Conservation (phyloP, 1,284 basidiomycete species). For the Hymenochaete sp. region DNA sequence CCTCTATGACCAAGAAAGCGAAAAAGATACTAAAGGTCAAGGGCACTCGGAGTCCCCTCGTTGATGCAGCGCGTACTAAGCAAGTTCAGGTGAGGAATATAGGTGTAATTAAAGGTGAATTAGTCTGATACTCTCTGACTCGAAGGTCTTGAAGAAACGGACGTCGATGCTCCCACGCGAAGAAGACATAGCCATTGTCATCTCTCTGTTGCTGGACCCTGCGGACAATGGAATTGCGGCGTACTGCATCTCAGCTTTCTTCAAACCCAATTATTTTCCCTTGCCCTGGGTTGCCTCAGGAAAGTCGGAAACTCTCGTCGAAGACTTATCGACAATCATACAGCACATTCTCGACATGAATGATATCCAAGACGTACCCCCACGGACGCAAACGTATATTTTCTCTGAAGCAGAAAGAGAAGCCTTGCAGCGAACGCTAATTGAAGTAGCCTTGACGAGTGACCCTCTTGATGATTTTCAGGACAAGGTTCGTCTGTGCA, state of each 20-base stretch:
- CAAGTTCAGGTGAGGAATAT: slow-evolving; percentile 27
- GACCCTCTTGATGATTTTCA: slow-evolving; percentile 25
- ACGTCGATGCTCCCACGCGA: slow-evolving; percentile 34
- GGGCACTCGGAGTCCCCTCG: slow-evolving; percentile 27
- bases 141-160: slow-evolving; percentile 33
- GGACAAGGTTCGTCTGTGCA: slow-evolving; percentile 31
- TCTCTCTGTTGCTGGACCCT: slow-evolving; percentile 36
- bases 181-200: slow-evolving; percentile 37
- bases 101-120: slow-evolving; percentile 1
- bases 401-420: slow-evolving; percentile 34
- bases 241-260: slow-evolving; percentile 31
- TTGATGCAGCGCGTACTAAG: slow-evolving; percentile 32
- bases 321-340: slow-evolving; percentile 30
- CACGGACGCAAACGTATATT: slow-evolving; percentile 37
- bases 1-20: slow-evolving; percentile 36
- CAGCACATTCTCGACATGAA: slow-evolving; percentile 26
- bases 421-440: slow-evolving; percentile 34
- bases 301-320: slow-evolving; percentile 26
- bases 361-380: slow-evolving; percentile 16
- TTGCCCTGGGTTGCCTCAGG: slow-evolving; percentile 22
- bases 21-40: slow-evolving; percentile 30
- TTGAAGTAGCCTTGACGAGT: slow-evolving; percentile 33
- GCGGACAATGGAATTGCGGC: slow-evolving; percentile 27
- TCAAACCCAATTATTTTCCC: slow-evolving; percentile 16
- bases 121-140: neutral